Conservation (phyloP, 2,329 filamentous ascomycete genomes). For the Chaetomiaceae sp. region DNA sequence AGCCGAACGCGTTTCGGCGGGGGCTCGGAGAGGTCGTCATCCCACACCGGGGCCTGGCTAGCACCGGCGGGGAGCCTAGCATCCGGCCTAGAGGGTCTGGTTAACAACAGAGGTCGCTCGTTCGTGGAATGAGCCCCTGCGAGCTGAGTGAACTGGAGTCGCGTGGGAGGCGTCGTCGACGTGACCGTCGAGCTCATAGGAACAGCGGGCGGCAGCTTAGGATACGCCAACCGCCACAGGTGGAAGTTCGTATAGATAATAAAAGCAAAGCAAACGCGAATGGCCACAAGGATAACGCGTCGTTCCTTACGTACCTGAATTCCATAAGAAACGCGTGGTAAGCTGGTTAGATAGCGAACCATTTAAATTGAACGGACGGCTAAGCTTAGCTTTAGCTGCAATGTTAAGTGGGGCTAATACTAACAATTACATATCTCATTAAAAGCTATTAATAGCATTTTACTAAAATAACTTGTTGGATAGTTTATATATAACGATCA, state of each 20-base stretch:
- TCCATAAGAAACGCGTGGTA: slow-evolving; percentile 2
- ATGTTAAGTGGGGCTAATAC: too few relatives aligned
- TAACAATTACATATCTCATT: too few relatives aligned
- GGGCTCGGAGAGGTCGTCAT: not conserved
- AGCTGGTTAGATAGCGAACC: not conserved
- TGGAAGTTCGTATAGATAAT: too few relatives aligned
- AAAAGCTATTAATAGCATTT: too few relatives aligned
- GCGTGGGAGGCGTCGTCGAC: slow-evolving; percentile 1
- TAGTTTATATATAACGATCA: not conserved
- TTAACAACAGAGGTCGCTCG: slow-evolving; percentile 2
- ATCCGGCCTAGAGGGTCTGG: not conserved
- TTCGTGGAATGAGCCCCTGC: not conserved
- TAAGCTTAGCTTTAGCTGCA: too few relatives aligned
- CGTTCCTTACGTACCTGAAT: slow-evolving; percentile 6
- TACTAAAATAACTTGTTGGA: not conserved
- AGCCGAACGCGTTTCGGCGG: slow-evolving; percentile 2
- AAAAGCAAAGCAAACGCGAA: not conserved
- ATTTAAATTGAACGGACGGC: too few relatives aligned
- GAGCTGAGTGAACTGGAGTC: not conserved
- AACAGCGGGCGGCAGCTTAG: not conserved
- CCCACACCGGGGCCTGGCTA: not conserved
- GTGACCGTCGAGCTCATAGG: slow-evolving; percentile 9
- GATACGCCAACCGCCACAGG: too few relatives aligned
- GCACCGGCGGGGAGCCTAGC: not conserved
- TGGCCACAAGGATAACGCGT: not conserved